Evolutionary conservation across 2,329 filamentous ascomycete genomes (phyloP).

Genomic region (Scytalidium sp.): DNA sequence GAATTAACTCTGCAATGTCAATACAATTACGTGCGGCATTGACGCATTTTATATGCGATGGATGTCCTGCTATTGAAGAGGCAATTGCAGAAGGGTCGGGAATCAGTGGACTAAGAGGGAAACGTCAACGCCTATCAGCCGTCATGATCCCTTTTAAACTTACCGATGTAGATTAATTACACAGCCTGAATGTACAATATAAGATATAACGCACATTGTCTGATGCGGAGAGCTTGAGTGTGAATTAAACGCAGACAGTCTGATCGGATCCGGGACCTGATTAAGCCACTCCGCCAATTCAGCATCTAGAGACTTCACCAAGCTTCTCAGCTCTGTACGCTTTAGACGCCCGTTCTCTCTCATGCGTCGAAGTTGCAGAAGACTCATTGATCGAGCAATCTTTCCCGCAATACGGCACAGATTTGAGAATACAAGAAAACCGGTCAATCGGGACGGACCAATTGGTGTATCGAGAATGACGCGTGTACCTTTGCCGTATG

Average conservation of each 20-base stretch:
- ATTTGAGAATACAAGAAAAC: slow-evolving; percentile 25
- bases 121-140: too few relatives aligned
- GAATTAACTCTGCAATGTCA: too few relatives aligned
- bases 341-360: slow-evolving; percentile 1
- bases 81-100: too few relatives aligned
- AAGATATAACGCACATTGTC: slow-evolving; percentile 26
- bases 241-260: slow-evolving; percentile 20
- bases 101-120: too few relatives aligned
- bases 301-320: slow-evolving; percentile 13
- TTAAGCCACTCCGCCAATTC: slow-evolving; percentile 18
- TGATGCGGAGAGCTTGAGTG: slow-evolving; percentile 14
- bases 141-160: too few relatives aligned
- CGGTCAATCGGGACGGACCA: slow-evolving; percentile 13
- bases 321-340: slow-evolving; percentile 3
- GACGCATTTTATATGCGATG: too few relatives aligned
- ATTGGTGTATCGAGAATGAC: too few relatives aligned
- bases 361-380: neutral
- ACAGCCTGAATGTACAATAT: slow-evolving; percentile 25
- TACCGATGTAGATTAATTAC: slow-evolving; percentile 24
- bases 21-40: too few relatives aligned
- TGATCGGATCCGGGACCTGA: slow-evolving; percentile 21
- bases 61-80: too few relatives aligned
- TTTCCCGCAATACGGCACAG: slow-evolving; percentile 24
- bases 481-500: slow-evolving; percentile 4
- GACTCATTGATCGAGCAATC: slow-evolving; percentile 16